Evolutionary conservation across 2,329 filamentous ascomycete genomes (phyloP).

Genomic region (Diaporthe sp.): DNA sequence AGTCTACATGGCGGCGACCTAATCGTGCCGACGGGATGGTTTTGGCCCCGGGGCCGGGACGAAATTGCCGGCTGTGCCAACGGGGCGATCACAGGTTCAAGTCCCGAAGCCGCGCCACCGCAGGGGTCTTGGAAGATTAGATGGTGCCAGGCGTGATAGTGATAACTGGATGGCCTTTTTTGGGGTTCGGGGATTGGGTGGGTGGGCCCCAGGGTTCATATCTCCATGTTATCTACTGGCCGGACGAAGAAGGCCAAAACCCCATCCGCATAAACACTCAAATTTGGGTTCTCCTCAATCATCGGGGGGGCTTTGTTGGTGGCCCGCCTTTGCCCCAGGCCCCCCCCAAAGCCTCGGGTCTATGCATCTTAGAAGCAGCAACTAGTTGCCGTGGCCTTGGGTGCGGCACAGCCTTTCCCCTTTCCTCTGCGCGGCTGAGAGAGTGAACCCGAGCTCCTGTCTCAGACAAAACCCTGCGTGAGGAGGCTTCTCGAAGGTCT

Average conservation of each 20-base stretch:
- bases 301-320: not conserved
- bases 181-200: not conserved
- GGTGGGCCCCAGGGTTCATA: not conserved
- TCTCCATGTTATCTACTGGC: not conserved
- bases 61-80: conserved; percentile 24
- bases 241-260: conserved; percentile 7
- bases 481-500: conserved; percentile 29
- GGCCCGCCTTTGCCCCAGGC: not conserved
- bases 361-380: conserved; percentile 2
- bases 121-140: conserved; percentile 24
- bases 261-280: conserved; percentile 23
- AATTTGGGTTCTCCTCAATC: not conserved
- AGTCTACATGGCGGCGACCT: conserved; percentile 6
- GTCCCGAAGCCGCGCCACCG: conserved; percentile 24
- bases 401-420: conserved; percentile 9
- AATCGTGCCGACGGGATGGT: conserved; percentile 11
- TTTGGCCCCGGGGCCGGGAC: conserved; percentile 4
- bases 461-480: conserved; percentile 14
- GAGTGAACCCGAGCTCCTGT: conserved; percentile 14
- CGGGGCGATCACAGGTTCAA: conserved; percentile 13
- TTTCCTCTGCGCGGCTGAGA: conserved; percentile 1
- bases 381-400: not conserved
- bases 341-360: not conserved
- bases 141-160: not conserved
- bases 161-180: not conserved